A percentile compares a stretch with the other conserved stretches of the same genome.
Evolutionary conservation across 352 stramenopile species (phyloP).

Genomic region (Phytophthora macrochlamydospora): DNA sequence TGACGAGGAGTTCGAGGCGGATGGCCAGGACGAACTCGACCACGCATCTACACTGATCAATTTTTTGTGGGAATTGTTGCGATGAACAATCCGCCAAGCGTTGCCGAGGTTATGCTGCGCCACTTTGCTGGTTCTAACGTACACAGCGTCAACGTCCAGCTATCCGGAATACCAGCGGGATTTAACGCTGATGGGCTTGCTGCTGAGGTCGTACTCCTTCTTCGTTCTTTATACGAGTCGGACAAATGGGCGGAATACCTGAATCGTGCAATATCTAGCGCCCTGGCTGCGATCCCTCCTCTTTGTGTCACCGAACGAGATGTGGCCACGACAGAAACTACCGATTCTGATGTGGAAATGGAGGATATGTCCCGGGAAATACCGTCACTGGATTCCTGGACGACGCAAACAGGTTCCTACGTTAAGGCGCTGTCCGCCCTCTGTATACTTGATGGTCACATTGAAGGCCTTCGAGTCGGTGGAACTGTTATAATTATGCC

Average conservation of each 20-base stretch:
- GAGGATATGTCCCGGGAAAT: slow-evolving; percentile 74
- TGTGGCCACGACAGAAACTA: slow-evolving; percentile 12
- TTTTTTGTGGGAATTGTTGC: slow-evolving; percentile 84
- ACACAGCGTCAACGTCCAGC: slow-evolving; percentile 1
- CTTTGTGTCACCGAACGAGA: slow-evolving; percentile 47
- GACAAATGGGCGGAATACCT: slow-evolving; percentile 74
- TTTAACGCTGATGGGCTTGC: slow-evolving; percentile 54
- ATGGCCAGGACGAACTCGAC: slow-evolving; percentile 50
- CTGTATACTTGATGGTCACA: slow-evolving; percentile 84
- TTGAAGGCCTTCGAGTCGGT: slow-evolving; percentile 81
- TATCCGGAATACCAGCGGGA: slow-evolving; percentile 19
- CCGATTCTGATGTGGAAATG: slow-evolving; percentile 85
- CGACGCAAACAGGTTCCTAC: slow-evolving; percentile 51
- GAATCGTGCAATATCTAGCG: slow-evolving; percentile 61
- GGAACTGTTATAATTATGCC: slow-evolving; percentile 87
- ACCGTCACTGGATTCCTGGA: slow-evolving; percentile 62
- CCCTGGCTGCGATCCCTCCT: slow-evolving; percentile 55
- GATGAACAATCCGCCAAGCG: slow-evolving; percentile 68
- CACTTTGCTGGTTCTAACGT: slow-evolving; percentile 18
- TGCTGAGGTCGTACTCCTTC: slow-evolving; percentile 79
- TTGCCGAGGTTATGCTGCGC: slow-evolving; percentile 63
- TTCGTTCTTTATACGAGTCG: slow-evolving; percentile 83
- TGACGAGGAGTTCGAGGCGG: slow-evolving; percentile 78
- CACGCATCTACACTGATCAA: slow-evolving; percentile 72
- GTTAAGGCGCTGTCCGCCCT: slow-evolving; percentile 76